Conservation (phyloP, 1,139 yeast genomes). For the Yamadazyma epiphylla region DNA sequence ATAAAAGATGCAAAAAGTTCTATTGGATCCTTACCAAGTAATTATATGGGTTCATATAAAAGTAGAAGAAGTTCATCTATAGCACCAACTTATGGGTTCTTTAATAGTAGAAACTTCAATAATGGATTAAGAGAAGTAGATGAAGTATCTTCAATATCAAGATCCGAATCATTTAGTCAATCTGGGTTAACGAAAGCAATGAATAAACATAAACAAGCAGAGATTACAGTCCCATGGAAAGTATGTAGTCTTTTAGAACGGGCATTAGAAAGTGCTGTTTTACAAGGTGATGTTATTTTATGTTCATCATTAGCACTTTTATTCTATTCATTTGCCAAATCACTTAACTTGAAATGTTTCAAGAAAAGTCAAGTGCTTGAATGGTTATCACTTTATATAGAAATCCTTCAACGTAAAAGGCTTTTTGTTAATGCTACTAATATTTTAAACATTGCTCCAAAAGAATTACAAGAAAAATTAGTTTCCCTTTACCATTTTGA, state of each 20-base stretch:
- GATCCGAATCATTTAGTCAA: slow-evolving; percentile 7
- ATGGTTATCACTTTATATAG: slow-evolving; percentile 58
- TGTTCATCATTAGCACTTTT: slow-evolving; percentile 58
- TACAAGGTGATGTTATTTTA: slow-evolving; percentile 64
- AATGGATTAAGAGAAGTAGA: slow-evolving; percentile 10
- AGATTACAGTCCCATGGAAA: slow-evolving; percentile 25
- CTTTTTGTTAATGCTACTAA: slow-evolving; percentile 58
- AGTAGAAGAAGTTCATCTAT: slow-evolving; percentile 22
- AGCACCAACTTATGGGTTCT: slow-evolving; percentile 16
- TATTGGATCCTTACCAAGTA: slow-evolving; percentile 9
- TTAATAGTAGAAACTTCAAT: slow-evolving; percentile 8
- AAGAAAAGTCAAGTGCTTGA: slow-evolving; percentile 37
- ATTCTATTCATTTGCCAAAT: slow-evolving; percentile 33
- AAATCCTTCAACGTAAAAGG: slow-evolving; percentile 47
- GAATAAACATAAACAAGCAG: slow-evolving; percentile 9
- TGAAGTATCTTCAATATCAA: slow-evolving; percentile 12
- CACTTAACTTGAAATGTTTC: slow-evolving; percentile 14
- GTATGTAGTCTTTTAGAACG: slow-evolving; percentile 29
- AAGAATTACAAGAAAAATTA: slow-evolving; percentile 26
- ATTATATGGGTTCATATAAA: slow-evolving; percentile 15
- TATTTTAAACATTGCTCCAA: slow-evolving; percentile 48
- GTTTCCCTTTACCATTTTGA: slow-evolving; percentile 10
- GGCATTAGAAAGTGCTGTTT: slow-evolving; percentile 50
- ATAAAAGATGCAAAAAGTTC: slow-evolving; percentile 7
- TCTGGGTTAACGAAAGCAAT: slow-evolving; percentile 34